These are phyloP conservation scores for Ganoderma lingzhi DNA, from an alignment of 1,284 basidiomycete species.

Conservation along the genomic window DNA sequence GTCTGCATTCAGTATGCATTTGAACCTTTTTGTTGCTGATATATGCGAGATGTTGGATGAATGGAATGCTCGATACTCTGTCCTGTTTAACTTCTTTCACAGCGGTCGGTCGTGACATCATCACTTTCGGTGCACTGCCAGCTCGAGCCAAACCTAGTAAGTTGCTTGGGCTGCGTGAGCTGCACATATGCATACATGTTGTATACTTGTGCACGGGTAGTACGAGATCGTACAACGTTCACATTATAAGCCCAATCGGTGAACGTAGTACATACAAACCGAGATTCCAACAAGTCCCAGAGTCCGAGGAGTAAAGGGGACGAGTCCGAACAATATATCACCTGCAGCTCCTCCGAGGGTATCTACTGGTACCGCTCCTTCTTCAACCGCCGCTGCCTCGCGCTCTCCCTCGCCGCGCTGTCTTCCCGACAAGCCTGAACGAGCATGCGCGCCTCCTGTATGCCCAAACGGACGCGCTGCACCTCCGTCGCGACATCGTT, in stretches of 20 bases:
- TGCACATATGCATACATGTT: background rate
- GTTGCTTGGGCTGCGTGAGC: background rate
- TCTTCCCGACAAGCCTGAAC: constrained; percentile 43
- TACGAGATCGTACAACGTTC: background rate
- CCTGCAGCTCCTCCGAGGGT: background rate
- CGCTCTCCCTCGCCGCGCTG: constrained; percentile 33
- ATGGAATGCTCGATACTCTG: too few species aligned
- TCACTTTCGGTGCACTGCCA: too few species aligned
- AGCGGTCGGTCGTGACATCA: too few species aligned
- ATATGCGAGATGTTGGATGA: too few species aligned
- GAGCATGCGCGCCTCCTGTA: constrained; percentile 45
- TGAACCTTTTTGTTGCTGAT: too few species aligned
- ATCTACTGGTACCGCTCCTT: constrained; percentile 34
- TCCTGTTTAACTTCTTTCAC: too few species aligned
- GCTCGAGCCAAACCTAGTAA: too few species aligned
- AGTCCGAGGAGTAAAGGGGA: background rate
- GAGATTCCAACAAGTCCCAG: background rate
- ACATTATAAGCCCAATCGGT: background rate
- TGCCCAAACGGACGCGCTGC: constrained; percentile 46
- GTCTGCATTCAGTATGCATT: too few species aligned
- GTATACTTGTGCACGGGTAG: too few species aligned
- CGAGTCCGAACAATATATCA: background rate
- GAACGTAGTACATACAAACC: constrained; percentile 5
- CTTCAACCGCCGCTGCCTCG: constrained; percentile 33
- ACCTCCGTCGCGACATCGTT: constrained; percentile 48